A percentile compares a stretch with the other conserved stretches of the same genome.
These are phyloP conservation scores for Diphasiastrum complanatum DNA, from an alignment of 83 land plant genomes.

Conservation along the genomic window DNA sequence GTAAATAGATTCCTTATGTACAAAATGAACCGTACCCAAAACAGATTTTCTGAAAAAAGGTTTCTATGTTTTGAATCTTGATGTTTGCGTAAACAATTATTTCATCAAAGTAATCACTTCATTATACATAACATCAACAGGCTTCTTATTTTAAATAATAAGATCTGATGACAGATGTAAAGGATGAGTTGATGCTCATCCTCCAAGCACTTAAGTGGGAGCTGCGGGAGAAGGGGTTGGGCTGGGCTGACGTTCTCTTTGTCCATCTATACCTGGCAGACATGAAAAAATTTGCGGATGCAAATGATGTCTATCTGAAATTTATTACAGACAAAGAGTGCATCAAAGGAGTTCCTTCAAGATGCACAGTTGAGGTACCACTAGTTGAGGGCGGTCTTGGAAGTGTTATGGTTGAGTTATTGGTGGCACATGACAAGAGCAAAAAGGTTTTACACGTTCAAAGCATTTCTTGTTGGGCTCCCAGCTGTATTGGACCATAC, in stretches of 20 bases:
- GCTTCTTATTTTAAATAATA: neutral
- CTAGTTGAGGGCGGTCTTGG: conserved; percentile 47
- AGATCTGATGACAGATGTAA: conserved; percentile 34
- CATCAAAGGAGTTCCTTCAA: conserved; percentile 77
- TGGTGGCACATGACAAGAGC: conserved; percentile 44
- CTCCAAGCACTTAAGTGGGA: conserved; percentile 38
- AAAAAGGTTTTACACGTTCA: conserved; percentile 91
- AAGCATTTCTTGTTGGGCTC: conserved; percentile 98
- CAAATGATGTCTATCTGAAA: conserved; percentile 61
- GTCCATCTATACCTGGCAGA: conserved; percentile 72
- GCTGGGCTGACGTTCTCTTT: conserved; percentile 78
- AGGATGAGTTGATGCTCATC: conserved; percentile 42
- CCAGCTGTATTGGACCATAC: conserved; percentile 97
- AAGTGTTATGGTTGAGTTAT: conserved; percentile 65
- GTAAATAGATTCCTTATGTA: no score
- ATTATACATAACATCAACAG: neutral
- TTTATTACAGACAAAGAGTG: conserved; percentile 68
- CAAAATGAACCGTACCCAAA: no score
- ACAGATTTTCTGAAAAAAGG: no score
- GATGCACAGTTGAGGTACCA: conserved; percentile 74
- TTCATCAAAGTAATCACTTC: no score
- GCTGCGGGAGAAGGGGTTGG: conserved; percentile 37
- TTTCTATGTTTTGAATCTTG: no score
- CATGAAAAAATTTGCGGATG: conserved; percentile 65
- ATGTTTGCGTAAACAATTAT: no score